Percentiles rank a stretch among this genome's conserved stretches.
Evolutionary conservation across 371 early-diverging fungal genomes (phyloP).

Genomic region (Saksenaea oblongispora): DNA sequence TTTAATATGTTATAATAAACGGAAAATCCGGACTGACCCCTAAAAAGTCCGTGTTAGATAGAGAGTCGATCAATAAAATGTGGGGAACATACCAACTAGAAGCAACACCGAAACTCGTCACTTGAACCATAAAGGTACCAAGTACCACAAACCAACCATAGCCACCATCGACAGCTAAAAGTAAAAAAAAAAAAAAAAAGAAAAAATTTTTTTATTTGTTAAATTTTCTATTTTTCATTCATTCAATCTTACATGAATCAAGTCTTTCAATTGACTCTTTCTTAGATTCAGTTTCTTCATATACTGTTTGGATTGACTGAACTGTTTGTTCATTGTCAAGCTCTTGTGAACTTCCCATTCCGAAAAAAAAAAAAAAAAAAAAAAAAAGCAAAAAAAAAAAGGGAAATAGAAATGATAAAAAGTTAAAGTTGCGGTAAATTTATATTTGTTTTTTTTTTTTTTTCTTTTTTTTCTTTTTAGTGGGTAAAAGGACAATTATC

Average conservation of each 20-base stretch:
- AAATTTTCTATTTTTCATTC: background rate
- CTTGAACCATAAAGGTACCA: slow-evolving; percentile 53
- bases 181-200: background rate
- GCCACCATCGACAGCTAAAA: slow-evolving; percentile 26
- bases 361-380: too few species aligned
- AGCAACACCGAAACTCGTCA: slow-evolving; percentile 49
- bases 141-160: slow-evolving; percentile 60
- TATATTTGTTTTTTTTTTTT: background rate
- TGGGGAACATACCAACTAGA: slow-evolving; percentile 24
- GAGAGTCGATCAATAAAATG: background rate
- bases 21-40: background rate
- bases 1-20: background rate
- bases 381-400: background rate
- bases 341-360: background rate
- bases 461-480: background rate
- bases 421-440: too few species aligned
- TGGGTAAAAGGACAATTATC: background rate
- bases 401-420: background rate
- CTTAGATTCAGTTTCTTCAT: background rate
- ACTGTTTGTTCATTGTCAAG: slow-evolving; percentile 4
- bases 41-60: background rate
- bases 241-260: background rate
- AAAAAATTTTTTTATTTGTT: background rate
- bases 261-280: background rate
- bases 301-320: background rate